Conservation (phyloP, 768 basidiomycete genomes). For the Lactarius psammicola region DNA sequence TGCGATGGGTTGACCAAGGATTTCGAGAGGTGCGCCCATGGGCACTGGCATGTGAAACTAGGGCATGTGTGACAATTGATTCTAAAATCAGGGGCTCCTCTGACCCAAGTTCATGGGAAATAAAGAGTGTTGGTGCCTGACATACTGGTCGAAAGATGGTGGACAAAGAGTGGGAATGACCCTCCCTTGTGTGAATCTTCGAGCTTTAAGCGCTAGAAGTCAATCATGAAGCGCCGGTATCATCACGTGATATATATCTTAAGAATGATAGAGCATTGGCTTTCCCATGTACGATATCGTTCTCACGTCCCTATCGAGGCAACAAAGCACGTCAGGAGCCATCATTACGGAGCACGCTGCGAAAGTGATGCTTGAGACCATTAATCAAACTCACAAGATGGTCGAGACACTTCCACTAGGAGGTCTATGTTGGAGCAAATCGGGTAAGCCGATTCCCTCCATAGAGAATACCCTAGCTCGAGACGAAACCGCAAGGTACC, state of each 20-base stretch:
- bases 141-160: constrained; percentile 11
- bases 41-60: constrained; percentile 16
- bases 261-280: background rate
- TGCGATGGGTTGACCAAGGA: background rate
- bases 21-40: background rate
- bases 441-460: background rate
- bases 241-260: constrained; percentile 17
- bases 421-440: background rate
- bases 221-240: background rate
- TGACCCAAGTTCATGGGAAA: constrained; percentile 15
- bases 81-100: background rate
- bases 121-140: constrained; percentile 19
- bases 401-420: background rate
- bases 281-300: background rate
- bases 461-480: background rate
- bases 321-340: background rate
- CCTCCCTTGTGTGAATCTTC: constrained; percentile 6
- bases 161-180: constrained; percentile 18
- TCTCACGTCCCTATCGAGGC: background rate
- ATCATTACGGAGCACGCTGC: background rate
- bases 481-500: background rate
- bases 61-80: background rate
- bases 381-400: background rate
- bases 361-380: background rate
- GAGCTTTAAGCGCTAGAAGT: background rate